phyloP scores from a whole-genome alignment of 208 protist species.

The Sergeia podlipaevii region DNA sequence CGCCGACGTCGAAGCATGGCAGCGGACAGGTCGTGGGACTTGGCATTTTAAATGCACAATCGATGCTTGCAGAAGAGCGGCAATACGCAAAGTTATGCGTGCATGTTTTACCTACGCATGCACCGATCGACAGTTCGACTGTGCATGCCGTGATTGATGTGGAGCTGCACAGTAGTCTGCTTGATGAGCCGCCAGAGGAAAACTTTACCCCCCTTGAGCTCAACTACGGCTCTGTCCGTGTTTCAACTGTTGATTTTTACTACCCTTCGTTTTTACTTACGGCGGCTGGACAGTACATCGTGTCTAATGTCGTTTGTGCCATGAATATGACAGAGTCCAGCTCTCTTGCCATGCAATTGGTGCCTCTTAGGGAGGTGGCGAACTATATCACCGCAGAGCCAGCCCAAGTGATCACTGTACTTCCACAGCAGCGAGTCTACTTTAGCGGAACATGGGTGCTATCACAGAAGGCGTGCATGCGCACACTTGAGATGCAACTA shows the following conservation, averaged over 20 bases:
- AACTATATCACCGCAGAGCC: constrained; percentile 67
- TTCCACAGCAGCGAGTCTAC: constrained; percentile 84
- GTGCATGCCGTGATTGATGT: constrained; percentile 73
- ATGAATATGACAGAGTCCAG: constrained; percentile 88
- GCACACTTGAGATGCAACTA: constrained; percentile 63
- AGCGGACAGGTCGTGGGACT: constrained; percentile 41
- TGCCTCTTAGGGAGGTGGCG: constrained; percentile 45
- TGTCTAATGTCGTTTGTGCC: constrained; percentile 81
- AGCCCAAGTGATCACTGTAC: constrained; percentile 75
- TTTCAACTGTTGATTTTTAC: constrained; percentile 81
- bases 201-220: constrained; percentile 77
- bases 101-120: constrained; percentile 65
- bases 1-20: constrained; percentile 25
- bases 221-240: constrained; percentile 81
- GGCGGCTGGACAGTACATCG: constrained; percentile 67
- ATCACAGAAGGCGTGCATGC: constrained; percentile 51
- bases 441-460: constrained; percentile 78
- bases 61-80: constrained; percentile 54
- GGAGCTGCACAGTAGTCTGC: constrained; percentile 63
- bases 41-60: constrained; percentile 61
- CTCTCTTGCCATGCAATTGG: constrained; percentile 83
- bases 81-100: constrained; percentile 79
- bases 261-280: constrained; percentile 81
- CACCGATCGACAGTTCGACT: constrained; percentile 62
- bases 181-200: constrained; percentile 48